Evolutionary conservation across 2,329 filamentous ascomycete species (phyloP), one percentile per base, ranked within the genome.

Genomic region (Elsinoe necatrix): DNA sequence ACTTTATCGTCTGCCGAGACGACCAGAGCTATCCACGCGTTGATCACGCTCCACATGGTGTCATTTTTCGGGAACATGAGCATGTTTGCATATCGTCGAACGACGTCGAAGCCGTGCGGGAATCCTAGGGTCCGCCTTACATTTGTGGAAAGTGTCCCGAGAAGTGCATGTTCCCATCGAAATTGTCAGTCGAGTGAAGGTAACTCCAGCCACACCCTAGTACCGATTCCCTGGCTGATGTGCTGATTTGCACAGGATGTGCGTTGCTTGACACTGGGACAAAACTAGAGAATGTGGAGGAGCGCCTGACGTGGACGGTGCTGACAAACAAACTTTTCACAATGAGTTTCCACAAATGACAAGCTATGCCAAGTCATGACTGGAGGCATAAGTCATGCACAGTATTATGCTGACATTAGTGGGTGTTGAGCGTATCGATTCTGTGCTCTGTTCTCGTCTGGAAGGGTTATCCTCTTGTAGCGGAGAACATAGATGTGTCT

Each of bases 21-120:
- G 48, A 52, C 16, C 14, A 39, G 48, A 23, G 9, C 29, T 34
- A 16, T 37, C n/a, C 29, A 20, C 34, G 16, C 16, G 48, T 25
- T 20, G 48, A 52, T 39, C 48, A 31, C 2, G 27, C 48, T 52
- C 48, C 48, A 52, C 48, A 35, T 52, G 16, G 48, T 29, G 48
- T 25, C 20, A 43, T 16, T 8, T 25, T 39, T 2, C 14, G 31
- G 25, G 16, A 8, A 39, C 29, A 39, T 52, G 48, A 52, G 48
- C 48, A 52, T 23, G 34, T 52, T 52, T 52, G 25, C 25, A 25
- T 25, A 18, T 25, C 20, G 14, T 47, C 18, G 42, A 50, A 25
- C 4, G n/a, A 12, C n/a, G 45, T 16, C 14, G 27, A 34, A 31
- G 25, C 45, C 12, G 8, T 25, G 16, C 25, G 45, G 16, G 25